Percentiles rank a stretch among this genome's conserved stretches.
Evolutionary conservation across 2,329 filamentous ascomycete genomes (phyloP).

Genomic region (Hypoxylon sp.): DNA sequence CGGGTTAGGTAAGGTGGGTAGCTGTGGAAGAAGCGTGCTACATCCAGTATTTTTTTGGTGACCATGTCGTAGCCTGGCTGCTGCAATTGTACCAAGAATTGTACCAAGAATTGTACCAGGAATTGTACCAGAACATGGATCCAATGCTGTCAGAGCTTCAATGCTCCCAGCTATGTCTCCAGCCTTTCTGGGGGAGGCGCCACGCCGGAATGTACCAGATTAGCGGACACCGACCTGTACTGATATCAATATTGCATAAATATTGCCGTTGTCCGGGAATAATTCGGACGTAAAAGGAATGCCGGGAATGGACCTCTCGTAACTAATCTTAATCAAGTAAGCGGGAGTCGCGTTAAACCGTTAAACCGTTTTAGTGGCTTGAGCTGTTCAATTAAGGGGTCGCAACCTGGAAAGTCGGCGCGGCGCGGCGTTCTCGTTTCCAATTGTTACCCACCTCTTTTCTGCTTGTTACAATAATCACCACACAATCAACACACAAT

Average conservation of each 20-base stretch:
- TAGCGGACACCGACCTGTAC: neutral
- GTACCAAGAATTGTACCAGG: constrained; percentile 7
- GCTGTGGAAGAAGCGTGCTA: constrained; percentile 8
- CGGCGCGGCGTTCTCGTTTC: neutral
- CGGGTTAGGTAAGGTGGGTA: constrained; percentile 35
- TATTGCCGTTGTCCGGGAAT: constrained; percentile 1
- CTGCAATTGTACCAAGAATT: constrained; percentile 1
- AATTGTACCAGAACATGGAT: constrained; percentile 18
- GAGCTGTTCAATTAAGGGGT: neutral
- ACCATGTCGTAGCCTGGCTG: constrained; percentile 1
- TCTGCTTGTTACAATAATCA: neutral
- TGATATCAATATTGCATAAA: neutral
- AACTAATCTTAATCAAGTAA: neutral
- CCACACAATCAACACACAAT: neutral
- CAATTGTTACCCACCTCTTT: neutral
- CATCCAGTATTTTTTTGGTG: neutral
- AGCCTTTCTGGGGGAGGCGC: constrained; percentile 24
- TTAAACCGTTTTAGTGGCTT: constrained; percentile 3
- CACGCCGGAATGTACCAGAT: constrained; percentile 22
- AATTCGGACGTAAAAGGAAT: neutral
- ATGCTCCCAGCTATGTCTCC: neutral
- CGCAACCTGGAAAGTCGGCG: neutral
- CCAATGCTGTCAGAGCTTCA: constrained; percentile 29
- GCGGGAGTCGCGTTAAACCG: constrained; percentile 12
- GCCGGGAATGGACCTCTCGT: neutral